Base-by-base conservation (phyloP, 139 green algal genomes). In the Micromonas pusilla region DNA sequence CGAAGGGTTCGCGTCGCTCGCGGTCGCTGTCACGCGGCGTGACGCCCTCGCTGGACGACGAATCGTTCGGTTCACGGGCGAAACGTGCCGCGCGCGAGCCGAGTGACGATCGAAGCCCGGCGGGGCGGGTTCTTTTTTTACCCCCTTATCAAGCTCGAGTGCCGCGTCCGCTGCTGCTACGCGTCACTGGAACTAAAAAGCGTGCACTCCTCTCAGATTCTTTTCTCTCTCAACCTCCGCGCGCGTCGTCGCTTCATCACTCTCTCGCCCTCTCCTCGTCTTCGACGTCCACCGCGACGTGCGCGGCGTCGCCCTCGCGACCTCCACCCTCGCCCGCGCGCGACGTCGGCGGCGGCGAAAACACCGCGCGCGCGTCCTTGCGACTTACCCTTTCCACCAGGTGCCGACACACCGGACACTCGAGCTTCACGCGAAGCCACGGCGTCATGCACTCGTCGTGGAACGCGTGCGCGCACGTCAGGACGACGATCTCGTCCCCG, bases 381-480 rank as follows among this genome's bases (percentile, higher is more conserved):
- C n/a, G n/a, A n/a, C n/a, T n/a, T n/a, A 57, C 45, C 45, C 45
- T 9, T 16, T 9, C 16, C 63, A 75, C 37, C 23, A 30, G n/a
- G 21, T 3, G 23, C 31, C 68, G 36, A 63, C 68, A 75, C 23
- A 23, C 53, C 30, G 68, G 68, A 63, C 68, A 75, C 21, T 2
- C 19, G 16, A 36, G 34, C 34, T 62, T 38, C 20, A 75, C 19
- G 6, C 6, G 36, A 63, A 75, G 38, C 68, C 68, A 75, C 1
- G 3, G 37, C 34, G 38, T 36, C 6, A 63, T n/a, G 68, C 68
- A 75, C 3, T 60, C 25, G n/a, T 60, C 3, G 68, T 62, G 38
- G 30, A 75, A 75, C 21, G 38, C 36, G 68, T 75, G 68, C 25
- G 26, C 21, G 37, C 68, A 75, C 25, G 25, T n/a, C 1, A 63